Percentiles rank a stretch among this genome's conserved stretches.
phyloP scores from a whole-genome alignment of 2,329 filamentous ascomycete genomes.

The Acrodontium crateriforme region DNA sequence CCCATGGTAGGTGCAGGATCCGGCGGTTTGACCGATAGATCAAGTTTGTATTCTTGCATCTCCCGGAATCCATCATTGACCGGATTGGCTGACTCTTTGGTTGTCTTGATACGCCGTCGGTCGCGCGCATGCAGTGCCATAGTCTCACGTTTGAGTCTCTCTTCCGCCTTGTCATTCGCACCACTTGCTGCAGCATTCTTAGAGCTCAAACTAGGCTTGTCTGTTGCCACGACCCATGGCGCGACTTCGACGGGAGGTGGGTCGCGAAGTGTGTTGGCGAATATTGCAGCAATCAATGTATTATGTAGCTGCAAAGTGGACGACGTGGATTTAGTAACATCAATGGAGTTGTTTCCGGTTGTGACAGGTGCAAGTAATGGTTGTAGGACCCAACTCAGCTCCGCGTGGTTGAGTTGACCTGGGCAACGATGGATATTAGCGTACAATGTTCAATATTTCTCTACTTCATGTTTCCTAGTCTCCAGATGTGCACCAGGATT shows the following conservation, averaged over 20 bases:
- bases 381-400: conserved; percentile 43
- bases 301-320: conserved; percentile 43
- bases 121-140: conserved; percentile 49
- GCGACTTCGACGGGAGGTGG: conserved; percentile 45
- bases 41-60: conserved; percentile 15
- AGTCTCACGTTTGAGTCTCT: conserved; percentile 48
- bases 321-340: conserved; percentile 8
- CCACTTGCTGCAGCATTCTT: conserved; percentile 34
- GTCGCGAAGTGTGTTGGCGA: conserved; percentile 46
- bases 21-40: conserved; percentile 15
- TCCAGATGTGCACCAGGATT: neutral
- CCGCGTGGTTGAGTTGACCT: conserved; percentile 48
- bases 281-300: conserved; percentile 44
- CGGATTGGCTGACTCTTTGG: conserved; percentile 12
- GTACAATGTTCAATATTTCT: neutral
- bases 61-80: conserved; percentile 13
- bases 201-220: conserved; percentile 61
- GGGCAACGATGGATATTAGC: conserved; percentile 3
- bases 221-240: conserved; percentile 52
- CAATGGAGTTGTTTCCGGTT: conserved; percentile 17
- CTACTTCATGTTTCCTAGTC: neutral
- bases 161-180: conserved; percentile 47
- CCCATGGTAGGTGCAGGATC: conserved; percentile 10
- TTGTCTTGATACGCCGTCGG: conserved; percentile 34
- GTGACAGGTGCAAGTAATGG: conserved; percentile 40